Percentiles rank a stretch among this genome's conserved stretches.
These are phyloP conservation scores for Trametes pubescens DNA, from an alignment of 1,284 basidiomycete genomes.

Conservation along the genomic window DNA sequence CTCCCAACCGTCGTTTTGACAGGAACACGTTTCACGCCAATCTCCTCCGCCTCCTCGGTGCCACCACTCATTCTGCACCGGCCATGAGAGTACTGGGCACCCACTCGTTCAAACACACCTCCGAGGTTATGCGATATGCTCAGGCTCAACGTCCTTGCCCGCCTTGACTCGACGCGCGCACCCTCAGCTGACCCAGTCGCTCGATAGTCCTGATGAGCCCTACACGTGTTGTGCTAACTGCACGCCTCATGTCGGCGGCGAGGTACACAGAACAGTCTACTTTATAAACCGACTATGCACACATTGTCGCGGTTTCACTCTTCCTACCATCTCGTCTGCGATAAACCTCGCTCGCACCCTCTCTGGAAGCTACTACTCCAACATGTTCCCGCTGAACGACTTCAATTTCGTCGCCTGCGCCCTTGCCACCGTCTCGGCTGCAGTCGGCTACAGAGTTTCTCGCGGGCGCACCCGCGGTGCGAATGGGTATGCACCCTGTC, in stretches of 20 bases:
- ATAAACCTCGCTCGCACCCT: constrained; percentile 13
- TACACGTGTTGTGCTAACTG: constrained; percentile 34
- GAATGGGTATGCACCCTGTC: constrained; percentile 30
- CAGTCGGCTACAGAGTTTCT: constrained; percentile 41
- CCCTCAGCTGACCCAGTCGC: constrained; percentile 14
- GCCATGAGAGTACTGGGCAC: constrained; percentile 1
- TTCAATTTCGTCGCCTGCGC: constrained; percentile 42
- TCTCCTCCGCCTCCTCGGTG: not conserved
- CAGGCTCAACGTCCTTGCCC: not conserved
- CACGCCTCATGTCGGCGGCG: constrained; percentile 32
- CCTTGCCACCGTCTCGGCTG: constrained; percentile 42
- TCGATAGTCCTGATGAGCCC: constrained; percentile 14
- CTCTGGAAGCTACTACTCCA: constrained; percentile 3
- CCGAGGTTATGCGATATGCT: not conserved
- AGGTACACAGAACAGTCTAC: constrained; percentile 20
- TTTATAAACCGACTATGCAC: constrained; percentile 21
- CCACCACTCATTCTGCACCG: constrained; percentile 3
- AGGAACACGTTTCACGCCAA: constrained; percentile 7
- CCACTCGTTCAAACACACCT: not conserved
- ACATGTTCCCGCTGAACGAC: constrained; percentile 43
- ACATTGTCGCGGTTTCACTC: constrained; percentile 19
- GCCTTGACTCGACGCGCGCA: not conserved
- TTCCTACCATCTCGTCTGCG: constrained; percentile 18
- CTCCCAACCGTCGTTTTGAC: not conserved
- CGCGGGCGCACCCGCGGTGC: constrained; percentile 28